Base-by-base conservation (phyloP, 495 filamentous ascomycete species). In the Penicillium roqueforti region DNA sequence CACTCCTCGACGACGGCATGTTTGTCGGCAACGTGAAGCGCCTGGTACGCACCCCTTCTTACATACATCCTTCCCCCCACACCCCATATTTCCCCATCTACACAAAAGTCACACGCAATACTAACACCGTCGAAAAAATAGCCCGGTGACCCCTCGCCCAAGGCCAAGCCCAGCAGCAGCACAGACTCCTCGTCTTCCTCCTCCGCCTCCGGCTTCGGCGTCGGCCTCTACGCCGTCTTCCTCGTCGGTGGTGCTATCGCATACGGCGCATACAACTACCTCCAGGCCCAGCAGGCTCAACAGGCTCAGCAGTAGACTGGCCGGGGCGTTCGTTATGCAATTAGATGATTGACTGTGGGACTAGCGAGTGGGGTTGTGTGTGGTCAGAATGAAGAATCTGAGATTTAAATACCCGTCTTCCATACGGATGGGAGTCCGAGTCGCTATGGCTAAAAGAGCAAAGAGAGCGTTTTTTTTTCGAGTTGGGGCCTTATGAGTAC, bases 181-280 rank as follows among this genome's bases (percentile, higher is more conserved):
- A 65, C 75, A 41, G 70, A 78, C 55, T 70, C 80, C 60, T 79
- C 79, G 47, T 46, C 72, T 48, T 60, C 75, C 56, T 53, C 72
- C 61, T 62, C 67, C 52, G 58, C 65, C 45, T 44, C 55, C 54
- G 87, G 88, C 57, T 56, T 89, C 62, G 89, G 91, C 61, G 71
- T 93, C 65, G 87, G 86, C 43, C 74, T 97, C 57, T 97, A 97
- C 73, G 88, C 84, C 51, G 57, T 96, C 56, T 65, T 97, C 59
- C 73, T 95, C 43, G 63, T 92, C 56, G 93, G 93, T 56, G 91
- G 81, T 57, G 73, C 82, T 22, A 63, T 85, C 63, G 93, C 88
- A 47, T 96, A 87, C 71, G 84, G 76, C 59, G 91, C 84, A 52
- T 98, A 91, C 80, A 85, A 95, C 73, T 96, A 95, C 80, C 66